Evolutionary conservation across 2,329 filamentous ascomycete species (phyloP).

Genomic region (Ophiostoma australiae): DNA sequence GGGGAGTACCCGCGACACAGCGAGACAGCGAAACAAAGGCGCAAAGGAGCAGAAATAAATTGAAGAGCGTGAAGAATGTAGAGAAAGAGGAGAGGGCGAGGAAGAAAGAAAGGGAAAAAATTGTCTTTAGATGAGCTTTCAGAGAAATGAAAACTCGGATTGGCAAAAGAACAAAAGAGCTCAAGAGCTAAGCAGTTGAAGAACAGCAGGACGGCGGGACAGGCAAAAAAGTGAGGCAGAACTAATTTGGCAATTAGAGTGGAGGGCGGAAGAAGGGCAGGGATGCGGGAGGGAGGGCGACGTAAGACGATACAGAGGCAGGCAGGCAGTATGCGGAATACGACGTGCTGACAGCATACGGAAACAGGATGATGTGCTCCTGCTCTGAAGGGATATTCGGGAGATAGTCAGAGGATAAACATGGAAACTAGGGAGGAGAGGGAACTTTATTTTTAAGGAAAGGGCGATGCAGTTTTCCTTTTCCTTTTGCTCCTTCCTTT

Average conservation of each 20-base stretch:
- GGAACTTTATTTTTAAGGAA: background rate
- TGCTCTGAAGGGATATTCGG: background rate
- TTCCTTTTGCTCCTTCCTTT: background rate
- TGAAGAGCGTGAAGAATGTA: slow-evolving; percentile 6
- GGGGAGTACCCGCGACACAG: background rate
- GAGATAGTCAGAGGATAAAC: background rate
- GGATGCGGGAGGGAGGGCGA: background rate
- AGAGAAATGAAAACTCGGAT: background rate
- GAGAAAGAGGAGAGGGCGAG: background rate
- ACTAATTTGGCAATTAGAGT: background rate
- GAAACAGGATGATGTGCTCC: slow-evolving; percentile 5
- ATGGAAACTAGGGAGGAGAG: background rate
- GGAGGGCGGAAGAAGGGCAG: background rate
- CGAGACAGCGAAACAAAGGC: background rate
- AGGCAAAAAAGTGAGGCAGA: slow-evolving; percentile 10
- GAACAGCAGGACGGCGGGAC: background rate
- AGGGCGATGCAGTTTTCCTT: background rate
- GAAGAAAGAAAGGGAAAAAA: background rate
- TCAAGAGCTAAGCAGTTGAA: background rate
- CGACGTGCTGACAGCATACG: background rate
- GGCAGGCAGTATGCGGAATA: background rate
- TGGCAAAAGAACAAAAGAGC: background rate
- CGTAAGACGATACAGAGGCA: background rate
- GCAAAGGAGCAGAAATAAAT: background rate
- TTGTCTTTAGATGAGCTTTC: background rate